These are phyloP conservation scores for Thelonectria olida DNA, from an alignment of 2,329 filamentous ascomycete species.

Conservation along the genomic window DNA sequence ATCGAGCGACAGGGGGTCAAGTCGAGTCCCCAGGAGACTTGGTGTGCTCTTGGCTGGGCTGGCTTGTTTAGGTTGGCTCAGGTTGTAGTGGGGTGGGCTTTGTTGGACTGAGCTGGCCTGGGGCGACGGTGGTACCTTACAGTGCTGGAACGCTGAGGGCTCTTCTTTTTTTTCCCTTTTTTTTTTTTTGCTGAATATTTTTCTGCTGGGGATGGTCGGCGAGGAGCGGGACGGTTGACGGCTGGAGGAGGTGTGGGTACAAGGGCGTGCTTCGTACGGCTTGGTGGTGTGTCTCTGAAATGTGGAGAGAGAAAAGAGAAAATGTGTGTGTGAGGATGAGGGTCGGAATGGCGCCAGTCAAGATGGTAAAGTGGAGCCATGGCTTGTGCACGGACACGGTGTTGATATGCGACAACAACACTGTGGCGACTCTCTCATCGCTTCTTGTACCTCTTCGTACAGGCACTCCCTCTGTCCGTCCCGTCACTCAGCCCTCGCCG, in stretches of 20 bases:
- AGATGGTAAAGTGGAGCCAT: constrained; percentile 6
- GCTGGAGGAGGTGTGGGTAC: constrained; percentile 14
- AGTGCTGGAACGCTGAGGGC: constrained; percentile 12
- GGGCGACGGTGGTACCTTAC: constrained; percentile 21
- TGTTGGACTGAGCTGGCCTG: constrained; percentile 6
- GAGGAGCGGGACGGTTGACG: constrained; percentile 10
- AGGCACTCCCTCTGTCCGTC: neutral
- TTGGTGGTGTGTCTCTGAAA: neutral
- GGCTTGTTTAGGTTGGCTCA: constrained; percentile 1
- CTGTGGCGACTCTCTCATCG: neutral
- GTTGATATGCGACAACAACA: neutral
- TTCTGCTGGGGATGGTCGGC: constrained; percentile 18
- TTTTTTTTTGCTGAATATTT: neutral
- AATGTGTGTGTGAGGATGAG: constrained; percentile 12
- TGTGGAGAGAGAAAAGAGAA: constrained; percentile 2
- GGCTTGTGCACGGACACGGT: constrained; percentile 14
- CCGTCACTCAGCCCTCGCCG: constrained; percentile 14
- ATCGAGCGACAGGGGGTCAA: constrained; percentile 19
- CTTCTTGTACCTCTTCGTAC: neutral
- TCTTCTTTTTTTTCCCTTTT: no score
- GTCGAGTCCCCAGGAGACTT: neutral
- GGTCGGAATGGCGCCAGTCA: constrained; percentile 16
- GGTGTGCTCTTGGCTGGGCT: constrained; percentile 12
- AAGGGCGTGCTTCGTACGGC: neutral
- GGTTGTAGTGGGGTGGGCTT: neutral